Conservation (phyloP, 116 monocot species). For the Phalaenopsis hybrid region DNA sequence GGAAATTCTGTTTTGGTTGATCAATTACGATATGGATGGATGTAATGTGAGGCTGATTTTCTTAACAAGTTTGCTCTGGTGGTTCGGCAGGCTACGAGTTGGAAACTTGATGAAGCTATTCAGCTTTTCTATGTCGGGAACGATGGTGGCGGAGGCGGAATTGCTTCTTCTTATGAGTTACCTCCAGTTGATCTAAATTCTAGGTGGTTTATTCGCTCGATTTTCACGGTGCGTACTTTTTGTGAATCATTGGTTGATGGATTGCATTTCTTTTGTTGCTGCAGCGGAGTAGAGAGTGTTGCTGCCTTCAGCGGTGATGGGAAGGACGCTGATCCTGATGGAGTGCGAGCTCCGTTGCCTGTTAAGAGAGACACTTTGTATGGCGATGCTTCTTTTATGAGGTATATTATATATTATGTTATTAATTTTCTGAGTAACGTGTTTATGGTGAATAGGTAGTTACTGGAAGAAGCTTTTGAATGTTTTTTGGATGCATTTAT, state of each 20-base stretch:
- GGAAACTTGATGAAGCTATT: slow-evolving; percentile 86
- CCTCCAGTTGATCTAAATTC: slow-evolving; percentile 14
- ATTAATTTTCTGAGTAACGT: background rate
- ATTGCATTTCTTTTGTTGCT: slow-evolving; percentile 2
- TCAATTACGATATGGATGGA: background rate
- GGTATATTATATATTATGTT: slow-evolving; percentile 25
- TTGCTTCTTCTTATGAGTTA: slow-evolving; percentile 15
- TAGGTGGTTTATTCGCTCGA: slow-evolving; percentile 17
- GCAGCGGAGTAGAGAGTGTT: slow-evolving; percentile 22
- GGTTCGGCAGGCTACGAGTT: slow-evolving; percentile 55
- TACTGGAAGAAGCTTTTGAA: background rate
- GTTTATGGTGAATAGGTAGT: background rate
- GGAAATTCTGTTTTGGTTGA: background rate
- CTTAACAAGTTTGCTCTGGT: background rate
- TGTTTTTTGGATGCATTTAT: slow-evolving; percentile 2
- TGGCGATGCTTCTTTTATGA: slow-evolving; percentile 49
- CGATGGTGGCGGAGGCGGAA: slow-evolving; percentile 28
- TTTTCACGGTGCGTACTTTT: background rate
- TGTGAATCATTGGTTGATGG: background rate
- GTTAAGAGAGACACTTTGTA: slow-evolving; percentile 85
- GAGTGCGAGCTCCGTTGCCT: slow-evolving; percentile 79
- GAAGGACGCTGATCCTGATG: slow-evolving; percentile 28
- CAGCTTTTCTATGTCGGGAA: slow-evolving; percentile 72
- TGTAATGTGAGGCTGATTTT: background rate
- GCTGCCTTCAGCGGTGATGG: slow-evolving; percentile 15